A percentile compares a stretch with the other conserved stretches of the same genome.
These are phyloP conservation scores for Vitis hybrid DNA, from an alignment of 177 flowering plant species.

Conservation along the genomic window DNA sequence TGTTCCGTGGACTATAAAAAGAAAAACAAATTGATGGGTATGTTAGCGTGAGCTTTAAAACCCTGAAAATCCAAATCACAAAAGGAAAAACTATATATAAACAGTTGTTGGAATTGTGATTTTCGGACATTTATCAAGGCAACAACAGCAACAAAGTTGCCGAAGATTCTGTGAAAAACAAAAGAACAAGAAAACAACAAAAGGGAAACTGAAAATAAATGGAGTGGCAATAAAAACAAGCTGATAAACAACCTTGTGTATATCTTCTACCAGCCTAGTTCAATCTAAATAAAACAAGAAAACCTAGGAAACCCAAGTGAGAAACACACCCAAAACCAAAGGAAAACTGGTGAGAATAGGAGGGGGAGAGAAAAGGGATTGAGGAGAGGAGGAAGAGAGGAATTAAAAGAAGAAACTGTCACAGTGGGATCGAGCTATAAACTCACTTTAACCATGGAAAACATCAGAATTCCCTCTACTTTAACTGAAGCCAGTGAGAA, in stretches of 20 bases:
- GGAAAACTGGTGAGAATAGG: conserved; percentile 2
- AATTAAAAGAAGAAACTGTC: conserved; percentile 43
- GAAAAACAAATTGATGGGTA: conserved; percentile 6
- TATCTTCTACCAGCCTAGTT: background rate
- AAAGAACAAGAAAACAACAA: background rate
- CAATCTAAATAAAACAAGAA: background rate
- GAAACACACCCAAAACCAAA: no score
- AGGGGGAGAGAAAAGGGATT: conserved; percentile 17
- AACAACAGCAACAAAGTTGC: background rate
- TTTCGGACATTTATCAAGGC: no score
- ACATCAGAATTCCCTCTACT: conserved; percentile 53
- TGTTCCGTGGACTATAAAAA: conserved; percentile 1
- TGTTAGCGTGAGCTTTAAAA: background rate
- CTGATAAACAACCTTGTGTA: background rate
- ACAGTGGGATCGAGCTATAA: conserved; percentile 38
- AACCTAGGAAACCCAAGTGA: background rate
- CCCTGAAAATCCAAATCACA: conserved; percentile 19
- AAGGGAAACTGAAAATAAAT: background rate
- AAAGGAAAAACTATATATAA: background rate
- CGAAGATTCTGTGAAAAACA: background rate
- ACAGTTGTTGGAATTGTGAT: no score
- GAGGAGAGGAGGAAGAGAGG: conserved; percentile 17
- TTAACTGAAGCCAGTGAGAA: conserved; percentile 69
- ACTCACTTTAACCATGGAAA: conserved; percentile 48
- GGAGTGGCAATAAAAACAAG: background rate